A percentile compares a stretch with the other conserved stretches of the same genome.
Conservation (phyloP, 2,329 filamentous ascomycete genomes). For the Colletotrichum sp. region DNA sequence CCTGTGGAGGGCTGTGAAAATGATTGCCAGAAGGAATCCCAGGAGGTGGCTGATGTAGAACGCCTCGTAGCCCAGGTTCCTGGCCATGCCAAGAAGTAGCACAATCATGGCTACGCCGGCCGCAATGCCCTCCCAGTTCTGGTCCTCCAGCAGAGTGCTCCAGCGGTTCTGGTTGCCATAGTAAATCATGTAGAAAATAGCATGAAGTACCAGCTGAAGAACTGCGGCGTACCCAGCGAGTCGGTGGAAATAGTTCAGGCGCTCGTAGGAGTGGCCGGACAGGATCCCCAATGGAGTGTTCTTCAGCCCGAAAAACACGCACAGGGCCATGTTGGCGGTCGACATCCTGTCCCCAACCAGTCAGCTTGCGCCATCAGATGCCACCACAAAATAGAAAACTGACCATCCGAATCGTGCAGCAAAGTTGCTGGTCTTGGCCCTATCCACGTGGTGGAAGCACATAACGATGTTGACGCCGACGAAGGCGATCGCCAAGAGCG, state of each 20-base stretch:
- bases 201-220: conserved; percentile 40
- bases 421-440: conserved; percentile 33
- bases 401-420: conserved; percentile 29
- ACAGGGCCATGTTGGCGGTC: conserved; percentile 42
- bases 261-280: conserved; percentile 47
- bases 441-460: conserved; percentile 36
- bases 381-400: neutral
- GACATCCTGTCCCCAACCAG: conserved; percentile 42
- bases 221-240: conserved; percentile 48
- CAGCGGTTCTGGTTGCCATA: conserved; percentile 28
- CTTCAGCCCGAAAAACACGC: conserved; percentile 49
- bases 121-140: conserved; percentile 39
- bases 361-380: neutral
- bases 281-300: conserved; percentile 48
- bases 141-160: conserved; percentile 27
- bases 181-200: conserved; percentile 33
- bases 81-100: conserved; percentile 35
- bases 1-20: conserved; percentile 48
- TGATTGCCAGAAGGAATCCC: conserved; percentile 44
- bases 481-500: conserved; percentile 30
- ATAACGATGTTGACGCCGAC: conserved; percentile 35
- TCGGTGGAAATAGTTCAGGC: conserved; percentile 52
- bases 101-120: conserved; percentile 41
- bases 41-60: conserved; percentile 51
- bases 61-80: conserved; percentile 47